Evolutionary conservation across 2,329 filamentous ascomycete genomes (phyloP).

Genomic region (Tetracladium maxilliforme): DNA sequence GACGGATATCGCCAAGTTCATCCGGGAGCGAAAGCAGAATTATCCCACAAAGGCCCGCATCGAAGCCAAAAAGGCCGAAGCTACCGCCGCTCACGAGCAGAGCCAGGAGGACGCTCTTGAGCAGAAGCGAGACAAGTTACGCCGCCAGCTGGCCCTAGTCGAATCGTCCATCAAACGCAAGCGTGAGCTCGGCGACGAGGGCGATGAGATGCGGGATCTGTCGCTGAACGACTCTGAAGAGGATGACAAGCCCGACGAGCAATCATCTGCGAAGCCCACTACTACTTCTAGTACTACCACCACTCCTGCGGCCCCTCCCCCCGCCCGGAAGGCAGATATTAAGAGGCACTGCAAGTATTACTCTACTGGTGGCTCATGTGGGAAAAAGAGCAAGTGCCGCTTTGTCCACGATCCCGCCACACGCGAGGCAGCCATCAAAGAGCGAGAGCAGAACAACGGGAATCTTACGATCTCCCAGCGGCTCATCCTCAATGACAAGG

Average conservation of each 20-base stretch:
- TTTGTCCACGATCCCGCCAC: slow-evolving; percentile 53
- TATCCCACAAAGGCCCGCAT: slow-evolving; percentile 67
- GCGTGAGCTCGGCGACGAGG: slow-evolving; percentile 51
- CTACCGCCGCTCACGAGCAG: slow-evolving; percentile 24
- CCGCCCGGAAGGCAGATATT: slow-evolving; percentile 42
- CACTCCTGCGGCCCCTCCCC: slow-evolving; percentile 19
- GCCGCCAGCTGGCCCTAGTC: slow-evolving; percentile 52
- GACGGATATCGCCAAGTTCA: too few species aligned
- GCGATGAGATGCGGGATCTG: slow-evolving; percentile 29
- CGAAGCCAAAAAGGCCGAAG: slow-evolving; percentile 44
- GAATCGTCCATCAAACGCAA: slow-evolving; percentile 42
- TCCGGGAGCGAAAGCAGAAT: slow-evolving; percentile 63
- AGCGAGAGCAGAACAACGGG: slow-evolving; percentile 49
- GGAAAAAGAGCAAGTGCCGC: slow-evolving; percentile 63
- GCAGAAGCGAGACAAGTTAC: slow-evolving; percentile 43
- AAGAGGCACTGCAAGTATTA: slow-evolving; percentile 58
- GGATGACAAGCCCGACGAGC: slow-evolving; percentile 43
- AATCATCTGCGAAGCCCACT: slow-evolving; percentile 29
- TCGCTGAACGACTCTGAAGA: slow-evolving; percentile 24
- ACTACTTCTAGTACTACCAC: slow-evolving; percentile 9
- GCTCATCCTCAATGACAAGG: slow-evolving; percentile 50
- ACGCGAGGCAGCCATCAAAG: slow-evolving; percentile 45
- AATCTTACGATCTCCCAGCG: slow-evolving; percentile 52
- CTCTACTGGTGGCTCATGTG: slow-evolving; percentile 52
- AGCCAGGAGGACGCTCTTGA: slow-evolving; percentile 24